phyloP scores from a whole-genome alignment of 345 rosid genomes.

The Ceriops decandra region DNA sequence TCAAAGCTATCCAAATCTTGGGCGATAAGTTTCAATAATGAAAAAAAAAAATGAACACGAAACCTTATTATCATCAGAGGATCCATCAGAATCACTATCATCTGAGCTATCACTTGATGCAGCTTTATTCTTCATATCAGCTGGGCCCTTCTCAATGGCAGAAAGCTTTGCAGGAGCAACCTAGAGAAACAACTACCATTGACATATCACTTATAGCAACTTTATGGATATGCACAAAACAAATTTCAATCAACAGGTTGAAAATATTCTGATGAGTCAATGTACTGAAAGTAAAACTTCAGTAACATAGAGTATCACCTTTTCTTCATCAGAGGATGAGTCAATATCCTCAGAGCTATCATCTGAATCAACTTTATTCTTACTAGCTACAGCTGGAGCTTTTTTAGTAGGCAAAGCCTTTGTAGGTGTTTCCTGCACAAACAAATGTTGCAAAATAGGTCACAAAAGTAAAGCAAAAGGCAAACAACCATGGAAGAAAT shows the following conservation, averaged over 20 bases:
- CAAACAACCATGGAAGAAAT: background rate
- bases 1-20: conserved; percentile 3
- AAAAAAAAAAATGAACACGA: background rate
- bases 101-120: conserved; percentile 23
- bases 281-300: conserved; percentile 1
- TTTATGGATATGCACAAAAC: background rate
- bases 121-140: conserved; percentile 9
- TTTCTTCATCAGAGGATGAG: conserved; percentile 15
- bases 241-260: background rate
- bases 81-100: conserved; percentile 12
- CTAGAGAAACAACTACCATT: background rate
- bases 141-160: conserved; percentile 8
- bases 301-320: conserved; percentile 15
- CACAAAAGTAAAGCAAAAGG: background rate
- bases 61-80: conserved; percentile 21
- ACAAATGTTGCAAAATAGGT: background rate
- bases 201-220: background rate
- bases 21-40: background rate
- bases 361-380: conserved; percentile 18
- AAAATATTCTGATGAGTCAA: conserved; percentile 1
- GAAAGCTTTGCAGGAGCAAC: conserved; percentile 1
- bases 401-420: background rate
- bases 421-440: conserved; percentile 3
- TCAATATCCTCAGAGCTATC: conserved; percentile 21
- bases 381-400: background rate